phyloP scores from a whole-genome alignment of 768 basidiomycete species.

The Thelephora aurantiotincta region DNA sequence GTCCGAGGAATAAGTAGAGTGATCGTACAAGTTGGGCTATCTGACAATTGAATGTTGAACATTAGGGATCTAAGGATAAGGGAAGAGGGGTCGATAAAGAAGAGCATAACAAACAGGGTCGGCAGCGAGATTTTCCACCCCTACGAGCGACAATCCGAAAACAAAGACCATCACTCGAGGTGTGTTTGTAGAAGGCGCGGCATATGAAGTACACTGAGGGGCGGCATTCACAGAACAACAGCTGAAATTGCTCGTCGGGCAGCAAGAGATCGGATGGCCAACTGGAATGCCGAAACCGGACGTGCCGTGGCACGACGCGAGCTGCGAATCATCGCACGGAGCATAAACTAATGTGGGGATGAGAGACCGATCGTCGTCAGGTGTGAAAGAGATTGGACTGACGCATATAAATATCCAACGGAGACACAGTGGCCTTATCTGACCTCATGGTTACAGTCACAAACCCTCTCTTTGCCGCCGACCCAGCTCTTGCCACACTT shows the following conservation, averaged over 20 bases:
- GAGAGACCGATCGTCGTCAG: neutral
- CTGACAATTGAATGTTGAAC: too few species aligned
- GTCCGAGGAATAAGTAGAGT: too few species aligned
- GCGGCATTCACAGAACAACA: neutral
- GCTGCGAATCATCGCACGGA: neutral
- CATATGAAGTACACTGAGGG: neutral
- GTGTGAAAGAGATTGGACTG: neutral
- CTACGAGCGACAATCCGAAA: neutral
- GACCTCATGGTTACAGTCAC: constrained; percentile 29
- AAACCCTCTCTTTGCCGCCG: constrained; percentile 24
- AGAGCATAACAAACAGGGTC: neutral
- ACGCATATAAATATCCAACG: constrained; percentile 2
- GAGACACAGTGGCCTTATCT: constrained; percentile 16
- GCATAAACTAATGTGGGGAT: neutral
- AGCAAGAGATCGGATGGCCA: neutral
- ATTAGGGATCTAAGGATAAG: neutral
- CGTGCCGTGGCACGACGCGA: neutral
- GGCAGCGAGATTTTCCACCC: neutral
- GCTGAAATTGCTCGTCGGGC: too few species aligned
- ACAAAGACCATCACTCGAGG: neutral
- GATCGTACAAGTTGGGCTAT: too few species aligned
- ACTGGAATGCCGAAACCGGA: neutral
- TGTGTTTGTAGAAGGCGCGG: neutral
- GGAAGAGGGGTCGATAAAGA: neutral
- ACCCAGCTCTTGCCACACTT: constrained; percentile 57